Evolutionary conservation across 1,139 yeast species (phyloP).

Genomic region (Kurtzmaniella quercitrusa): DNA sequence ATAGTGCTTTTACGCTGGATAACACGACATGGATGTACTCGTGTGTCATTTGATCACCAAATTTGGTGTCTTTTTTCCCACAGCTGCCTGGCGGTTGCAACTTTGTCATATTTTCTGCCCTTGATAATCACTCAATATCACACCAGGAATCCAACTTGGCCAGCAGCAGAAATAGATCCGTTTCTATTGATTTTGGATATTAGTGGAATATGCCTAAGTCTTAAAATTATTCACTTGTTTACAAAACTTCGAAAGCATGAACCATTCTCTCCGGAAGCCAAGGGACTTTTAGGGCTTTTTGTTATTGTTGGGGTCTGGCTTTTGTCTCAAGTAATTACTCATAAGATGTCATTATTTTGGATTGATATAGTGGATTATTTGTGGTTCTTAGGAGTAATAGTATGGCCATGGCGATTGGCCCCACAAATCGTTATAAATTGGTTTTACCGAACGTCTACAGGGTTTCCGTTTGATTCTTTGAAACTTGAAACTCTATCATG

Average conservation of each 20-base stretch:
- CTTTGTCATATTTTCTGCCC: background rate
- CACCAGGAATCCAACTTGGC: background rate
- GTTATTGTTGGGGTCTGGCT: background rate
- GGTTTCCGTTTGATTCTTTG: constrained; percentile 7
- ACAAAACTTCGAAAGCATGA: background rate
- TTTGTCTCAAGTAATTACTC: background rate
- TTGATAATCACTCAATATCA: background rate
- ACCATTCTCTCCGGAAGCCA: background rate
- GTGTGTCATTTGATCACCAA: constrained; percentile 2
- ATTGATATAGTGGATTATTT: constrained; percentile 27
- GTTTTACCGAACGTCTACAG: constrained; percentile 17
- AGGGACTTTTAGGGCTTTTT: background rate
- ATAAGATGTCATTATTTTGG: constrained; percentile 9
- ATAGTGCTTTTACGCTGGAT: background rate
- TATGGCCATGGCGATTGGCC: constrained; percentile 13
- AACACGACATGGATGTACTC: background rate
- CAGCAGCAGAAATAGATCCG: background rate
- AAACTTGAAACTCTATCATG: background rate
- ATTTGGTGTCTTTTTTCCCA: background rate
- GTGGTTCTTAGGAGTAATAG: constrained; percentile 22
- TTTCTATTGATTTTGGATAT: background rate
- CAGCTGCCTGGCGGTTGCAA: background rate
- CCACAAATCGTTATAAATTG: constrained; percentile 32
- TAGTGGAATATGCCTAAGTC: background rate
- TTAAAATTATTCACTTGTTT: background rate